Evolutionary conservation across 805 yeast genomes (phyloP).

Genomic region (Barnettozyma sp.): DNA sequence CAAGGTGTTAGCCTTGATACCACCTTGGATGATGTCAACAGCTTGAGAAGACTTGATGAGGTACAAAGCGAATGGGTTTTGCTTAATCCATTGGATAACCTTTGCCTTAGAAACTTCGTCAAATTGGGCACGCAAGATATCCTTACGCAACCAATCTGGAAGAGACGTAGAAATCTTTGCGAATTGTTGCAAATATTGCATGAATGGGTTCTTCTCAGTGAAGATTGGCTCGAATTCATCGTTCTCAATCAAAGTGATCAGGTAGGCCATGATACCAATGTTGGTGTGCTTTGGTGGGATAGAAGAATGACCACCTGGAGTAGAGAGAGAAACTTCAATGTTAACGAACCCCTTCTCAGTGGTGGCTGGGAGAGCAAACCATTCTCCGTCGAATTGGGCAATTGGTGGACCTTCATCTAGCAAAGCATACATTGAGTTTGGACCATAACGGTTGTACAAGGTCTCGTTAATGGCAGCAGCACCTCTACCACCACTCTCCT

Average conservation of each 20-base stretch:
- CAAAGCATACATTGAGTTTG: slow-evolving; percentile 50
- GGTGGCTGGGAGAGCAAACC: slow-evolving; percentile 41
- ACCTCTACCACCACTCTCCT: slow-evolving; percentile 49
- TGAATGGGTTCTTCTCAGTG: slow-evolving; percentile 51
- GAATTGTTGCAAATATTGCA: slow-evolving; percentile 47
- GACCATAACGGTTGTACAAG: slow-evolving; percentile 50
- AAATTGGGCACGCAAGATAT: slow-evolving; percentile 31
- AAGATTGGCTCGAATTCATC: slow-evolving; percentile 43
- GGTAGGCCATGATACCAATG: slow-evolving; percentile 63
- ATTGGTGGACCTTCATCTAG: slow-evolving; percentile 62
- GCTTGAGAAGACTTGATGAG: slow-evolving; percentile 22
- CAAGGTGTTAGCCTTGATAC: slow-evolving; percentile 68
- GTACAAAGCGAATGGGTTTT: slow-evolving; percentile 10
- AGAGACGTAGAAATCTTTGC: slow-evolving; percentile 39
- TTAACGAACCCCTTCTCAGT: slow-evolving; percentile 37
- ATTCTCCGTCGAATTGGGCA: slow-evolving; percentile 31
- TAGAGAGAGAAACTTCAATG: slow-evolving; percentile 40
- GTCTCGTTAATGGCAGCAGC: slow-evolving; percentile 33
- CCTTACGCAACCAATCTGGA: slow-evolving; percentile 22
- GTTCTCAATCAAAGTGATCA: slow-evolving; percentile 48
- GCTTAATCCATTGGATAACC: slow-evolving; percentile 26
- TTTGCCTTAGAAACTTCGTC: slow-evolving; percentile 31
- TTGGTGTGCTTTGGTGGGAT: slow-evolving; percentile 78
- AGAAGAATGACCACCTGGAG: slow-evolving; percentile 78
- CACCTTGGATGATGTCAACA: slow-evolving; percentile 45